Evolutionary conservation across 192 early-diverging fungal genomes (phyloP).

Genomic region (Chytriomyces sp.): DNA sequence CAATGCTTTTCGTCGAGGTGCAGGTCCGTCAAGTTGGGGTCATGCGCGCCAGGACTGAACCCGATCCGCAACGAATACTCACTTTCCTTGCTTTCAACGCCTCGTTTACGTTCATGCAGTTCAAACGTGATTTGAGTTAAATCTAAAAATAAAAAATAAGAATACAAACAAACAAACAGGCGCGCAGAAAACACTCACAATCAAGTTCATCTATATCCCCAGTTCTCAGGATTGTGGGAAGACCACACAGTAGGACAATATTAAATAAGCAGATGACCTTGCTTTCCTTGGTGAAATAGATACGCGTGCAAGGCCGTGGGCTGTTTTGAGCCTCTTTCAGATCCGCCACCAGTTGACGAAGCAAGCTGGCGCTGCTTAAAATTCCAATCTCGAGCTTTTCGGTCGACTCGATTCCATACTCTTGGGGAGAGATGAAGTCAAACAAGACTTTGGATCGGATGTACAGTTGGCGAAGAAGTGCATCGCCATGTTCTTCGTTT

Average conservation of each 20-base stretch:
- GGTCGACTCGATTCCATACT: slow-evolving; percentile 84
- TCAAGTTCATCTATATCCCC: slow-evolving; percentile 84
- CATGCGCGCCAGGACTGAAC: slow-evolving; percentile 89
- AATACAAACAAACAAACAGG: background rate
- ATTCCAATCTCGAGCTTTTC: slow-evolving; percentile 90
- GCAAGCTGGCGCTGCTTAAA: slow-evolving; percentile 73
- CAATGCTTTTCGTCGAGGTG: slow-evolving; percentile 85
- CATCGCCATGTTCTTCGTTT: slow-evolving; percentile 35
- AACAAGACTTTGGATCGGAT: slow-evolving; percentile 82
- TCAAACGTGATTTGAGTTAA: slow-evolving; percentile 98
- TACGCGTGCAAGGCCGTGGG: slow-evolving; percentile 65
- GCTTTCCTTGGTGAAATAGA: slow-evolving; percentile 96
- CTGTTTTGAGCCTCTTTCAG: slow-evolving; percentile 64
- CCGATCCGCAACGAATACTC: slow-evolving; percentile 91
- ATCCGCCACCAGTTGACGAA: slow-evolving; percentile 80
- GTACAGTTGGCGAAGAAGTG: slow-evolving; percentile 74
- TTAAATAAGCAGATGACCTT: slow-evolving; percentile 94
- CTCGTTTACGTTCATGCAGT: slow-evolving; percentile 80
- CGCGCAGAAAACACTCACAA: slow-evolving; percentile 64
- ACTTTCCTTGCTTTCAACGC: slow-evolving; percentile 52
- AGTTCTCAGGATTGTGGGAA: slow-evolving; percentile 68
- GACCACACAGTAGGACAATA: slow-evolving; percentile 83
- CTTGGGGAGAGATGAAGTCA: slow-evolving; percentile 91
- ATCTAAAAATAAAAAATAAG: slow-evolving; percentile 55
- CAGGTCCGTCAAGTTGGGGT: slow-evolving; percentile 87